Base-by-base conservation (phyloP, 371 early-diverging fungal species). In the Mucor racemosus region DNA sequence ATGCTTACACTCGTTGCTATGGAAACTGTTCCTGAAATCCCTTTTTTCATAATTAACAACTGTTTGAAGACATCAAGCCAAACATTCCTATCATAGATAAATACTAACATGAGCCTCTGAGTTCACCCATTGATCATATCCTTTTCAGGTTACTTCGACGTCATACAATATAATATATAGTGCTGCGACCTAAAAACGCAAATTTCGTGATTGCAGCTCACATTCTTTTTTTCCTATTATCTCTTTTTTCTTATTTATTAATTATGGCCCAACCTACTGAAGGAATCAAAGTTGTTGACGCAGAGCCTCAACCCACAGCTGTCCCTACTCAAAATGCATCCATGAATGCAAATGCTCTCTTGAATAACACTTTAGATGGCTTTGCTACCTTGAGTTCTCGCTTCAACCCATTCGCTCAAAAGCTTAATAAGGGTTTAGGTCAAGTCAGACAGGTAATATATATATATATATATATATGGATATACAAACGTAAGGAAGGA, bases 381-480 rank as follows among this genome's bases (percentile, higher is more conserved):
- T 85, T 91, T 75, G 80, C 85, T 39, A 84, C 82, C 68, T 82
- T 90, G 58, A 77, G 84, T 21, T 82, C 85, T 56, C 86, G 81
- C 66, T 79, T 91, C 60, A 89, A 86, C 72, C 94, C 93, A 41
- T 86, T 93, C 64, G 91, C 93, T 19, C 81, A 84, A 64, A 85
- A 84, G 60, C 79, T 92, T n/a, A 84, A 84, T 68, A 87, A 88
- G 75, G 87, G 91, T 58, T 81, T 92, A 68, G 90, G 88, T 56
- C 94, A 94, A 74, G 90, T 89, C 69, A 85, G 88, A 80, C 94
- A 93, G 87, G 92, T 91, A 83, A 64, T n/a, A 33, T 21, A 11
- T 21, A 31, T 21, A 53, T 31, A 31, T 19, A 31, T 53, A 31
- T 53, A 6, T 21, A 26, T 4, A 3, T 4, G 10, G 5, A 13